Conservation (phyloP, 176 grass and related monocot genomes). For the Triticum dicoccoides region DNA sequence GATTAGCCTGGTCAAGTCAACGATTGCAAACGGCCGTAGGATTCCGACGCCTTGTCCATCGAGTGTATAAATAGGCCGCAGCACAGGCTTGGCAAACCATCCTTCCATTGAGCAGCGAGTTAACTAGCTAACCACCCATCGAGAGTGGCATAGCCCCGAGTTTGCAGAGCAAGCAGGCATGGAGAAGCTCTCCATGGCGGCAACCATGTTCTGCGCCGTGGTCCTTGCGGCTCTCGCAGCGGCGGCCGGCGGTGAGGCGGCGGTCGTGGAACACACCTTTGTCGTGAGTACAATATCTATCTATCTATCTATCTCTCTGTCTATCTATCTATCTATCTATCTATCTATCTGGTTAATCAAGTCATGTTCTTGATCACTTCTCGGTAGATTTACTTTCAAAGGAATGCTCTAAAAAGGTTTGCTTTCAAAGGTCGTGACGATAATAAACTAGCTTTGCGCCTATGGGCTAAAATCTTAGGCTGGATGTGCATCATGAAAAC, state of each 20-base stretch:
- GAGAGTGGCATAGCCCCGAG: too few relatives aligned
- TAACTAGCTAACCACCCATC: not conserved
- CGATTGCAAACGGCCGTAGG: not conserved
- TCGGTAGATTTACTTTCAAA: too few relatives aligned
- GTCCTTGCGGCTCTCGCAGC: not conserved
- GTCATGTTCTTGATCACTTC: too few relatives aligned
- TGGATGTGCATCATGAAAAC: too few relatives aligned
- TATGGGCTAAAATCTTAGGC: too few relatives aligned
- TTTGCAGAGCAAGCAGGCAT: not conserved
- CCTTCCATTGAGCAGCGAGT: not conserved
- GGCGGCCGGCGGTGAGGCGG: not conserved
- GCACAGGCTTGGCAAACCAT: not conserved
- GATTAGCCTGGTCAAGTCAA: not conserved
- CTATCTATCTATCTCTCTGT: too few relatives aligned
- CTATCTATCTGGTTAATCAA: not conserved
- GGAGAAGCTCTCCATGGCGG: constrained; percentile 20
- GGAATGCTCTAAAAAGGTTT: too few relatives aligned
- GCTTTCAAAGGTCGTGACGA: too few relatives aligned
- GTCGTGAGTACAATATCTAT: not conserved
- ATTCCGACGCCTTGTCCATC: not conserved
- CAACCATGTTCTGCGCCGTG: not conserved
- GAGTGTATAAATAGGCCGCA: not conserved
- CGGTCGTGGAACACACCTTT: constrained; percentile 24
- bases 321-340: too few relatives aligned
- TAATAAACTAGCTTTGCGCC: too few relatives aligned